A percentile compares a stretch with the other conserved stretches of the same genome.
Conservation (phyloP, 1,284 basidiomycete genomes). For the Marasmius tenuissimus region DNA sequence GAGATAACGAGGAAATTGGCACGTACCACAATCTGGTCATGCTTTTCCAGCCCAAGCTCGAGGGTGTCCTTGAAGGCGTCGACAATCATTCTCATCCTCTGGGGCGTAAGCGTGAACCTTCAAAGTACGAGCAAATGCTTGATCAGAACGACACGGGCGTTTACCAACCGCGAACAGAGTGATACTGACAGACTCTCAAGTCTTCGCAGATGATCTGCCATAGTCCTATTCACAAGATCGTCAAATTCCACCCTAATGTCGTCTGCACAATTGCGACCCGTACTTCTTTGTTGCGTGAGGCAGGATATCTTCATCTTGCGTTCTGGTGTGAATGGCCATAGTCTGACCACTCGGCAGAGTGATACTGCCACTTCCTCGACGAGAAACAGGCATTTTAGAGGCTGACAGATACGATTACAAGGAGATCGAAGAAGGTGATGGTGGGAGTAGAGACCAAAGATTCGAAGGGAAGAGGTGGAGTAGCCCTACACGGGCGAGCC, state of each 20-base stretch:
- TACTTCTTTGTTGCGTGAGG: constrained; percentile 88
- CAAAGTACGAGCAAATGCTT: constrained; percentile 1
- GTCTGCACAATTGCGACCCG: constrained; percentile 6
- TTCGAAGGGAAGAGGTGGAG: not conserved
- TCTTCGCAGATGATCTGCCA: constrained; percentile 88
- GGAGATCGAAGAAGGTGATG: constrained; percentile 1
- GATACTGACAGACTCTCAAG: constrained; percentile 76
- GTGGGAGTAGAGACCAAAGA: not conserved
- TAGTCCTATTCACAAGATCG: constrained; percentile 53
- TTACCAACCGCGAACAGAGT: not conserved
- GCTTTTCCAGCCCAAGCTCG: constrained; percentile 83
- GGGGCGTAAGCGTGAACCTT: constrained; percentile 86
- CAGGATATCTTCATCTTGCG: constrained; percentile 77
- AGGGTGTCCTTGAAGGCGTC: constrained; percentile 94
- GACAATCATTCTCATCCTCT: constrained; percentile 96
- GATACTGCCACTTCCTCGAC: constrained; percentile 74
- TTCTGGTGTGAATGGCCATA: constrained; percentile 76
- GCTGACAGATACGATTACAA: constrained; percentile 1
- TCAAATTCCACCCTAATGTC: constrained; percentile 15
- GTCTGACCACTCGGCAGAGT: constrained; percentile 73
- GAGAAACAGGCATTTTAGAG: constrained; percentile 58
- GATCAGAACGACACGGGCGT: not conserved
- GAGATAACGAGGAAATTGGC: constrained; percentile 2
- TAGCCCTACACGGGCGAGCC: not conserved
- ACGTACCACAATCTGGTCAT: constrained; percentile 87